Evolutionary conservation across 495 filamentous ascomycete genomes (phyloP).

Genomic region (Wilcoxina mikolae): DNA sequence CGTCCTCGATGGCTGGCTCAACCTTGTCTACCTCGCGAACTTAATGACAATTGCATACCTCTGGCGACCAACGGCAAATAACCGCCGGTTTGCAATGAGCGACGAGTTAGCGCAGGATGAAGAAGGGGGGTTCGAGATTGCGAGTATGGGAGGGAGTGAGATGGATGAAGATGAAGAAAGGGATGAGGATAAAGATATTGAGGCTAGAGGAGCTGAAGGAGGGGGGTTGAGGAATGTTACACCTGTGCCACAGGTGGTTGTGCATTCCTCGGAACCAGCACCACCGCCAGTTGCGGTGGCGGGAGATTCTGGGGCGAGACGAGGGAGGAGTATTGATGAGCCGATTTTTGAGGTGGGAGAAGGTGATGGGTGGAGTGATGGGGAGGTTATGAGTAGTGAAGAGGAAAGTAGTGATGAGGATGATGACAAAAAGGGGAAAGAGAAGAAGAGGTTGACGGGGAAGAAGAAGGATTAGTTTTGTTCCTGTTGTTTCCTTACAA

Average conservation of each 20-base stretch:
- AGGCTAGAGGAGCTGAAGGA: not conserved
- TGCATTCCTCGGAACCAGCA: not conserved
- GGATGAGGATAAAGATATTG: constrained; percentile 30
- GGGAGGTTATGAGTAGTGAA: constrained; percentile 11
- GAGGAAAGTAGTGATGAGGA: constrained; percentile 16
- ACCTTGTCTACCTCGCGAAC: constrained; percentile 87
- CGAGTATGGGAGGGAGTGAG: constrained; percentile 54
- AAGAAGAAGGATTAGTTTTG: constrained; percentile 15
- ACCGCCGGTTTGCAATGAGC: constrained; percentile 94
- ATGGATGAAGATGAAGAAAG: constrained; percentile 58
- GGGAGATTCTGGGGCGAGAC: too few species aligned
- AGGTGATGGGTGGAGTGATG: constrained; percentile 27
- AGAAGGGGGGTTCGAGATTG: constrained; percentile 88
- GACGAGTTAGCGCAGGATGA: constrained; percentile 99
- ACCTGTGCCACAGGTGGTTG: not conserved
- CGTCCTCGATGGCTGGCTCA: constrained; percentile 92
- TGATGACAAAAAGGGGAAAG: constrained; percentile 1
- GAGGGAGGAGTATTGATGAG: constrained; percentile 14
- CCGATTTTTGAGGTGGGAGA: constrained; percentile 29
- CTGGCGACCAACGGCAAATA: constrained; percentile 93
- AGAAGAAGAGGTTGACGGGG: constrained; percentile 21
- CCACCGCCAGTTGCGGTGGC: not conserved
- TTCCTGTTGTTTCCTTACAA: not conserved
- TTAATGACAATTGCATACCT: constrained; percentile 88
- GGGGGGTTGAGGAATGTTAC: not conserved